Conservation (phyloP, 768 basidiomycete species). For the Lentinus brumalis region DNA sequence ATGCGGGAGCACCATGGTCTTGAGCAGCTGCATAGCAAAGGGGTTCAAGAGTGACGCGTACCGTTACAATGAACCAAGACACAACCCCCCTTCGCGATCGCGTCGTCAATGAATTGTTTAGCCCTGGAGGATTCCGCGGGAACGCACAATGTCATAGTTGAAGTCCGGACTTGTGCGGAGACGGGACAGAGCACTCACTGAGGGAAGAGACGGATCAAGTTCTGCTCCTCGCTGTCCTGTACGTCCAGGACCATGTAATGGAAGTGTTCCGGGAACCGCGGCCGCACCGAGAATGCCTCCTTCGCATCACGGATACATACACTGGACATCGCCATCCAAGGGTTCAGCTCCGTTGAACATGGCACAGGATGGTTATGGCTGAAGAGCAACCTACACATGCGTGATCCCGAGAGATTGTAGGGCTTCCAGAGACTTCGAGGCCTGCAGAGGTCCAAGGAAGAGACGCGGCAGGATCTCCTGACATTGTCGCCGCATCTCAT, state of each 20-base stretch:
- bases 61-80: conserved; percentile 92
- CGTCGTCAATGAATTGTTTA: conserved; percentile 71
- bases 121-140: conserved; percentile 47
- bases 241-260: conserved; percentile 82
- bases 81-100: conserved; percentile 66
- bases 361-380: background rate
- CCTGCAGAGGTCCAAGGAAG: conserved; percentile 84
- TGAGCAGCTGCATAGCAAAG: background rate
- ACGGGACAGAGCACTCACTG: conserved; percentile 44
- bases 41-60: conserved; percentile 32
- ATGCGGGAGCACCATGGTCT: background rate
- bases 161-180: background rate
- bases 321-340: conserved; percentile 38
- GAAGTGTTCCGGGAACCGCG: conserved; percentile 82
- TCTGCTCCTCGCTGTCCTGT: conserved; percentile 92
- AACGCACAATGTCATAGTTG: background rate
- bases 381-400: conserved; percentile 62
- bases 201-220: conserved; percentile 90
- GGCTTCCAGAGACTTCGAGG: conserved; percentile 78
- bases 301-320: conserved; percentile 89
- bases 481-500: conserved; percentile 95
- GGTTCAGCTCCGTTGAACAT: background rate
- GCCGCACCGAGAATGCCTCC: conserved; percentile 87
- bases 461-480: conserved; percentile 88
- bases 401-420: conserved; percentile 70